These are phyloP conservation scores for Xylaria scruposa DNA, from an alignment of 495 filamentous ascomycete species.

Conservation along the genomic window DNA sequence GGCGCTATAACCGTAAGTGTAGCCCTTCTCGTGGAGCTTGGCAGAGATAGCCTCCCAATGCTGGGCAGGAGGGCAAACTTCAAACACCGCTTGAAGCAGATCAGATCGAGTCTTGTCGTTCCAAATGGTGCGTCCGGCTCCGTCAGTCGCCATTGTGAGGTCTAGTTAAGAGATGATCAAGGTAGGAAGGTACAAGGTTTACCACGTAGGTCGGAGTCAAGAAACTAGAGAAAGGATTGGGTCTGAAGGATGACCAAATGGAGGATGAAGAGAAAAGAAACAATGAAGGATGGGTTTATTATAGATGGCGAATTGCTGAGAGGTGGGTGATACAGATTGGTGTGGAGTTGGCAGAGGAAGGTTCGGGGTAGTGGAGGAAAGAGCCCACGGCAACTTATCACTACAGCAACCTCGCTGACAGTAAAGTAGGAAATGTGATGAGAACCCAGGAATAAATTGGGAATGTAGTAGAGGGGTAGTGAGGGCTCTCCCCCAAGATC, in stretches of 20 bases:
- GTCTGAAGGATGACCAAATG: not conserved
- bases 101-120: constrained; percentile 43
- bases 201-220: not conserved
- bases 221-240: not conserved
- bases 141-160: constrained; percentile 29
- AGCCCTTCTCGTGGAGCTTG: constrained; percentile 31
- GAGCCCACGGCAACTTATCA: not conserved
- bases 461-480: not conserved
- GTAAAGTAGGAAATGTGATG: not conserved
- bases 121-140: constrained; percentile 35
- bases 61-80: constrained; percentile 24
- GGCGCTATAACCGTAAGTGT: constrained; percentile 38
- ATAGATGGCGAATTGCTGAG: not conserved
- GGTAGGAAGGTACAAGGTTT: not conserved
- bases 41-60: constrained; percentile 38
- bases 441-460: not conserved
- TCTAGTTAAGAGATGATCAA: not conserved
- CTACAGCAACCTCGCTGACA: not conserved
- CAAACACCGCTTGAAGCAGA: constrained; percentile 41
- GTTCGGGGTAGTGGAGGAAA: not conserved
- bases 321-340: not conserved
- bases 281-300: not conserved
- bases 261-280: not conserved
- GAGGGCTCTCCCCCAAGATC: not conserved
- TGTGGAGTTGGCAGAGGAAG: not conserved